Evolutionary conservation across 176 grass and related monocot genomes (phyloP).

Genomic region (Juncus inflexus): DNA sequence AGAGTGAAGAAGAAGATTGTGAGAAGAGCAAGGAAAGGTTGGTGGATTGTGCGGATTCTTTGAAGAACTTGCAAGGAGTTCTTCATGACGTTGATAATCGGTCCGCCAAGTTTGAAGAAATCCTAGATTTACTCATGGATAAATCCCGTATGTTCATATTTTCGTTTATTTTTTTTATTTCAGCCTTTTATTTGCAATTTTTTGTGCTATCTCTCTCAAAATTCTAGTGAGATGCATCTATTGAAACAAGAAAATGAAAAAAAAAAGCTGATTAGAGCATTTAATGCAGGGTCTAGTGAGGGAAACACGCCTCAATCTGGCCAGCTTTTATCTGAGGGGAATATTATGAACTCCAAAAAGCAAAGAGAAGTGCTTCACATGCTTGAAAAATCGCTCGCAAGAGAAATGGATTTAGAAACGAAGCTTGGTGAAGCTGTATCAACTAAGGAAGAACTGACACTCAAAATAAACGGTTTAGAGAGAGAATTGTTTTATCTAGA

Average conservation of each 20-base stretch:
- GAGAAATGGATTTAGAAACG: conserved; percentile 85
- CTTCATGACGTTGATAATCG: conserved; percentile 67
- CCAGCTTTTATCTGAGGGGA: conserved; percentile 35
- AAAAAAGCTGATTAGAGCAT: conserved; percentile 12
- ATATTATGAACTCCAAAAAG: conserved; percentile 45
- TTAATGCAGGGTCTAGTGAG: conserved; percentile 42
- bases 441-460: conserved; percentile 53
- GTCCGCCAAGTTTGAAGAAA: conserved; percentile 59
- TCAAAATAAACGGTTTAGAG: conserved; percentile 42
- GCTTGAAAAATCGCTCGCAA: conserved; percentile 80
- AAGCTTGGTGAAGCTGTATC: conserved; percentile 61
- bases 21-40: conserved; percentile 45
- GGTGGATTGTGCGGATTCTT: conserved; percentile 37
- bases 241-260: no score
- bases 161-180: no score
- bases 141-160: conserved; percentile 48
- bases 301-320: conserved; percentile 38
- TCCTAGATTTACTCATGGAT: conserved; percentile 33
- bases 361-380: conserved; percentile 70
- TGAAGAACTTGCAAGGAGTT: conserved; percentile 64
- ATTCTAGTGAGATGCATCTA: no score
- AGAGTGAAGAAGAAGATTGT: conserved; percentile 43
- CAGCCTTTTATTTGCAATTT: no score
- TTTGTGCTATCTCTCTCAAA: no score
- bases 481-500: conserved; percentile 56